Evolutionary conservation across 352 stramenopile species (phyloP).

Genomic region (Chrysophaeum taylorii): DNA sequence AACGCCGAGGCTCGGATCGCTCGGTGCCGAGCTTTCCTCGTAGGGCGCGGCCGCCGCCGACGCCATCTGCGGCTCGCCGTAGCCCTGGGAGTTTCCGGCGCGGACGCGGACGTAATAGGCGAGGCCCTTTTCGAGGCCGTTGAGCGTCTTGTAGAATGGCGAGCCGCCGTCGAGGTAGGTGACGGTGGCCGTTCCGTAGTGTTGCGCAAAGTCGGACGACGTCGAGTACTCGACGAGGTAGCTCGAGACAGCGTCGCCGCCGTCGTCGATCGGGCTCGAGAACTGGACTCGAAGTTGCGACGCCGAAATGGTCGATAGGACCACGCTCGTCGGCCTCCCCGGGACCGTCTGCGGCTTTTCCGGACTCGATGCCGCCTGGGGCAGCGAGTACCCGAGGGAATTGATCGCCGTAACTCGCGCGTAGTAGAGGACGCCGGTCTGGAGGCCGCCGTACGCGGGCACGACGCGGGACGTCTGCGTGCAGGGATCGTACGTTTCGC

Average conservation of each 20-base stretch:
- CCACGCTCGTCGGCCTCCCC: conserved; percentile 58
- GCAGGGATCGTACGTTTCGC: conserved; percentile 58
- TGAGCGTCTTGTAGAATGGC: conserved; percentile 52
- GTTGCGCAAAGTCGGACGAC: conserved; percentile 34
- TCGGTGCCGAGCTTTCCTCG: conserved; percentile 69
- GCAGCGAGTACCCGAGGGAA: conserved; percentile 70
- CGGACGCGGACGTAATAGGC: conserved; percentile 56
- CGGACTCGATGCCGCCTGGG: conserved; percentile 31
- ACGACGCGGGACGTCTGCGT: conserved; percentile 59
- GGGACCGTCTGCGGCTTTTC: conserved; percentile 77
- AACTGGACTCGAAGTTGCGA: conserved; percentile 74
- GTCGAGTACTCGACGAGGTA: conserved; percentile 61
- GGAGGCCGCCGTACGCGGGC: conserved; percentile 51
- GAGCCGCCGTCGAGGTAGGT: conserved; percentile 42
- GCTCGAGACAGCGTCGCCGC: conserved; percentile 62
- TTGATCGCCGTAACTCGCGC: conserved; percentile 82
- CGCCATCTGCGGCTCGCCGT: conserved; percentile 63
- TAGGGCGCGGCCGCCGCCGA: conserved; percentile 75
- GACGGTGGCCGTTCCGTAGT: conserved; percentile 20
- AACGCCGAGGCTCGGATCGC: conserved; percentile 53
- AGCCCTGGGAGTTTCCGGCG: conserved; percentile 53
- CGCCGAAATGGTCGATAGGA: conserved; percentile 66
- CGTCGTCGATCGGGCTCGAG: conserved; percentile 68
- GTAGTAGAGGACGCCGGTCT: conserved; percentile 82
- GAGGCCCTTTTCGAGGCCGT: conserved; percentile 41